These are phyloP conservation scores for Talaromyces pinophilus DNA, from an alignment of 2,329 filamentous ascomycete genomes.

Conservation along the genomic window DNA sequence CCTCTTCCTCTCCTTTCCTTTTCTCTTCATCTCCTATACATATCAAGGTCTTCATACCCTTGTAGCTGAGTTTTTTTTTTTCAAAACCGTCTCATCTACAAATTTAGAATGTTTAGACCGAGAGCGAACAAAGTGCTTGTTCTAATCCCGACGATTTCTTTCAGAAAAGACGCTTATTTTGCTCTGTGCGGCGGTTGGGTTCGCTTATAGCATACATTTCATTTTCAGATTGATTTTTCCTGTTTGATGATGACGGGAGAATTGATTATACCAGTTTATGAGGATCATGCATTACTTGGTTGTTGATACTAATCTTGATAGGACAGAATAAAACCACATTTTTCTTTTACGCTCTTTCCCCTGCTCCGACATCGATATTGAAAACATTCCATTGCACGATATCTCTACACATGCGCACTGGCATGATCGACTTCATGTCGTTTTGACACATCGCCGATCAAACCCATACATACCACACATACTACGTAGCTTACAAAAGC, in stretches of 20 bases:
- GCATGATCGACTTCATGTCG: too few species aligned
- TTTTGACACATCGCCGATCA: too few species aligned
- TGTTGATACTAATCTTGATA: constrained; percentile 1
- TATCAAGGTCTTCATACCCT: constrained; percentile 49
- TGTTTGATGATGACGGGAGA: neutral
- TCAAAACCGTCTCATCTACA: constrained; percentile 39
- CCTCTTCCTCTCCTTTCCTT: constrained; percentile 21
- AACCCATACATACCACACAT: too few species aligned
- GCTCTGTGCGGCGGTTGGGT: constrained; percentile 41
- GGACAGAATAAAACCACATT: constrained; percentile 1
- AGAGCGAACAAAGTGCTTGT: constrained; percentile 44
- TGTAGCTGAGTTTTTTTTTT: constrained; percentile 37
- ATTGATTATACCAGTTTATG: neutral
- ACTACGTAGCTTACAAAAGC: too few species aligned
- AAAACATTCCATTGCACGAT: constrained; percentile 10
- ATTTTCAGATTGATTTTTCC: neutral
- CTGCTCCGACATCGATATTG: neutral
- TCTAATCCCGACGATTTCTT: constrained; percentile 46
- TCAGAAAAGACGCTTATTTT: constrained; percentile 24
- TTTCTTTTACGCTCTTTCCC: neutral
- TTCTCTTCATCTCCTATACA: constrained; percentile 32
- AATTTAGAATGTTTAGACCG: constrained; percentile 46
- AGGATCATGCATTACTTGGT: neutral
- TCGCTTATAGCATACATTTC: constrained; percentile 49
- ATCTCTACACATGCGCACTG: neutral